Base-by-base conservation (phyloP, 345 rosid genomes). In the Firmiana major region DNA sequence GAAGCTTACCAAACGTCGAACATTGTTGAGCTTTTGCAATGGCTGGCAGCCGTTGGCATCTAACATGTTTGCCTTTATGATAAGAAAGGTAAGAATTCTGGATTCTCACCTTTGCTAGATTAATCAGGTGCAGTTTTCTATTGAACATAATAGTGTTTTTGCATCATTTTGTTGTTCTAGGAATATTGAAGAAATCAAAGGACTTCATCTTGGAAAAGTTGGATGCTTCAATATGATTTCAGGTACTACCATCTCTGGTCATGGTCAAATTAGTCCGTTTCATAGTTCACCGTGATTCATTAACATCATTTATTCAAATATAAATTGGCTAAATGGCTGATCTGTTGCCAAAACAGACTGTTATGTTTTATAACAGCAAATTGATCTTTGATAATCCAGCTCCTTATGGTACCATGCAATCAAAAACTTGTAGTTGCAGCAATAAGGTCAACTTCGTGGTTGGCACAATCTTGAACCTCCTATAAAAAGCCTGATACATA, bases 151-250 rank as follows among this genome's bases (percentile, higher is more conserved):
- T 78, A 7, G 24, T 77, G 6, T 43, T 66, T 49, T 21, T 31
- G 12, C 58, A 24, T 45, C n/a, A 54, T 76, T 73, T 76, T 74
- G 26, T 75, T 54, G 58, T 72, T 79, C 13, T 58, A 96, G 99
- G 99, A 73, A 82, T 92, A 57, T 80, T 94, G 81, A 90, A 96
- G 90, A 91, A 87, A 82, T 90, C 91, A 63, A 91, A 91, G 84
- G 89, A 89, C 59, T 84, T 75, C 64, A 87, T 93, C 63, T 66
- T 93, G 80, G 80, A 17, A 75, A 84, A 83, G 69, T 78, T 78
- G 83, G 82, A 81, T 77, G 82, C 68, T 79, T 88, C 87, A 22
- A 16, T 69, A 59, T 73, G 79, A 12, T 87, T 83, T 73, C 87
- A 86, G 93, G 97, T 90, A 86, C 22, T 38, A 7, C 70, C 59